Conservation (phyloP, 2,329 filamentous ascomycete genomes). For the Daldinia eschscholtzii region DNA sequence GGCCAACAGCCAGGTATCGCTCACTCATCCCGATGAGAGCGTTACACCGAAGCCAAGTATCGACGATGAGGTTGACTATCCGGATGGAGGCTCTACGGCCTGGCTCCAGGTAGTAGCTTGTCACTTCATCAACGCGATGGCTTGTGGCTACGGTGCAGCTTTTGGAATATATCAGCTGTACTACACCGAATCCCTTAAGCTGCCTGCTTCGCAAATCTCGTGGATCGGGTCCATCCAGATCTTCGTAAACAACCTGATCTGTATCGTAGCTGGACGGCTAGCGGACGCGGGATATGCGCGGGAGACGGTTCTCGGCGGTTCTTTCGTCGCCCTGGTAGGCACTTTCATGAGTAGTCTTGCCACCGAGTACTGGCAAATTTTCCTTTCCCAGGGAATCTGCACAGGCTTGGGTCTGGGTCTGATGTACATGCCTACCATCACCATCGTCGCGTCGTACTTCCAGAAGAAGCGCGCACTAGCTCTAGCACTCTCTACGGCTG, state of each 20-base stretch:
- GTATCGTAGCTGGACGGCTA: conserved; percentile 51
- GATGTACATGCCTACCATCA: conserved; percentile 65
- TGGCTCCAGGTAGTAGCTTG: conserved; percentile 65
- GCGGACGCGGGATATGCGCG: conserved; percentile 54
- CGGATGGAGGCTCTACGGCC: conserved; percentile 58
- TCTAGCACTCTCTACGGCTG: conserved; percentile 69
- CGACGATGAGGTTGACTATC: conserved; percentile 35
- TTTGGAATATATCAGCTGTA: conserved; percentile 64
- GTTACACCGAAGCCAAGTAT: conserved; percentile 13
- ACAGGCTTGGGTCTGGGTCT: conserved; percentile 67
- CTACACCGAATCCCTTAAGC: conserved; percentile 54
- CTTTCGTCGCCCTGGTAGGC: conserved; percentile 56
- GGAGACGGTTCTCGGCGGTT: conserved; percentile 49
- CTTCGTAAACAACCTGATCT: conserved; percentile 53
- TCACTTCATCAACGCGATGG: conserved; percentile 60
- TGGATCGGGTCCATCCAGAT: conserved; percentile 60
- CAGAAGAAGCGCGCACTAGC: conserved; percentile 67
- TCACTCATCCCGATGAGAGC: conserved; percentile 28
- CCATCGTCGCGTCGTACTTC: conserved; percentile 71
- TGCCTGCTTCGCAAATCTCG: conserved; percentile 56
- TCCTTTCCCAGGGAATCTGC: conserved; percentile 63
- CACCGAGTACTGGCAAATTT: conserved; percentile 56
- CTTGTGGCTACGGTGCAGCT: conserved; percentile 64
- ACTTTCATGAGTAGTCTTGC: conserved; percentile 56
- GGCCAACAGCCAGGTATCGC: conserved; percentile 29